Conservation (phyloP, 1,284 basidiomycete species). For the Porodaedalea pini region DNA sequence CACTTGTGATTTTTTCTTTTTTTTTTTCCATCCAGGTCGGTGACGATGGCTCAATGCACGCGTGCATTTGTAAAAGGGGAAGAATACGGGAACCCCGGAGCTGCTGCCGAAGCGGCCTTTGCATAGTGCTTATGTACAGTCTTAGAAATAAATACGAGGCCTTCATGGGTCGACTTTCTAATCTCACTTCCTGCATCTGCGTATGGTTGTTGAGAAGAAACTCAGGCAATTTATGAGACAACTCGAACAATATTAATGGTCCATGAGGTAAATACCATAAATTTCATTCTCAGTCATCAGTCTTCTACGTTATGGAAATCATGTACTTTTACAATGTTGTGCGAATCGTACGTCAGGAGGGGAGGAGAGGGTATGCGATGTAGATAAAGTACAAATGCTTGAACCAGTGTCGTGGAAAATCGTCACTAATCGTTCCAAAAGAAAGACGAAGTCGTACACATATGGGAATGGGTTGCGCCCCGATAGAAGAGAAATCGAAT, state of each 20-base stretch:
- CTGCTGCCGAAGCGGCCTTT: constrained; percentile 41
- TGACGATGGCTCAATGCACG: constrained; percentile 85
- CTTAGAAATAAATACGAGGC: constrained; percentile 16
- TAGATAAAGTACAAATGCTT: neutral
- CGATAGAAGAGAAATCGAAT: neutral
- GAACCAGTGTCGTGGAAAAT: neutral
- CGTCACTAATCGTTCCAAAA: constrained; percentile 11
- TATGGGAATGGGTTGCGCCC: neutral
- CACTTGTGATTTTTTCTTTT: neutral
- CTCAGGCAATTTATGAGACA: too few species aligned
- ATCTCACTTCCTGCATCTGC: neutral
- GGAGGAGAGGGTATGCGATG: neutral
- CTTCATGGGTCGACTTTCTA: neutral
- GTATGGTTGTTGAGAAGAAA: too few species aligned
- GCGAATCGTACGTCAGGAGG: neutral
- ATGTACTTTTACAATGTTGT: too few species aligned
- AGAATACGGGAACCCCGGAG: constrained; percentile 40
- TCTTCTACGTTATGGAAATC: too few species aligned
- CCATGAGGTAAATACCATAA: neutral
- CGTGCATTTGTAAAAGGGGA: constrained; percentile 71
- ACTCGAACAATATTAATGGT: too few species aligned
- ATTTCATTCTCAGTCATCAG: neutral
- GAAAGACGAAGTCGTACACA: neutral
- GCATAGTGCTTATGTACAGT: constrained; percentile 32
- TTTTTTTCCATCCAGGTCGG: constrained; percentile 48